phyloP scores from a whole-genome alignment of 1,284 basidiomycete species.

The Fomitopsis schrenkii region DNA sequence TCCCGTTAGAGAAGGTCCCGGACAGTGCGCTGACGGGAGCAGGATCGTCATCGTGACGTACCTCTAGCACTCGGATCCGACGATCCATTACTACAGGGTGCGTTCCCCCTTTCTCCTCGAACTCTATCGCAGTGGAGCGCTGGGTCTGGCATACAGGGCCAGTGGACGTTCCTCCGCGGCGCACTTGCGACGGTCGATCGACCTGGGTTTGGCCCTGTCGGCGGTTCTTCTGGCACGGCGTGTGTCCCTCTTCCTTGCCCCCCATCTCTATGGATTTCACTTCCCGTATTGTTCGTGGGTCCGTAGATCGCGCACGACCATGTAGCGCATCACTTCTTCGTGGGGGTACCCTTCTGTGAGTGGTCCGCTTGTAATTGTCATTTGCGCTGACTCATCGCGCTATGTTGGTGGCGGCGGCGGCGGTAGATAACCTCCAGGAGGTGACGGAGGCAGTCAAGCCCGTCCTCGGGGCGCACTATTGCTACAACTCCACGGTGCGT shows the following conservation, averaged over 20 bases:
- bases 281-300: too few species aligned
- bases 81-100: conserved; percentile 37
- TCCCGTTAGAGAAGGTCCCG: neutral
- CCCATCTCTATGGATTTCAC: too few species aligned
- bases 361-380: too few species aligned
- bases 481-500: too few species aligned
- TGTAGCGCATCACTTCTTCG: conserved; percentile 40
- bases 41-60: conserved; percentile 40
- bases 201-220: conserved; percentile 53
- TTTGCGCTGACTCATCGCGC: too few species aligned
- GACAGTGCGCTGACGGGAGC: neutral
- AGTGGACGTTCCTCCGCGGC: conserved; percentile 55
- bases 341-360: conserved; percentile 34
- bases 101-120: too few species aligned
- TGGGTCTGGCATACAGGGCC: conserved; percentile 14
- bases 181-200: conserved; percentile 55
- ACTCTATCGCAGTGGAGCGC: too few species aligned
- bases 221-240: conserved; percentile 53
- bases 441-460: conserved; percentile 37
- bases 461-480: conserved; percentile 35
- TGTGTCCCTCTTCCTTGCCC: conserved; percentile 23
- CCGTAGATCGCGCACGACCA: conserved; percentile 34
- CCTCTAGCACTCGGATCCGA: conserved; percentile 39
- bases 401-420: too few species aligned
- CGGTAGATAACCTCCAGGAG: conserved; percentile 33